These are phyloP conservation scores for Dillenia suffruticosa DNA, from an alignment of 164 flowering plant genomes.

Conservation along the genomic window DNA sequence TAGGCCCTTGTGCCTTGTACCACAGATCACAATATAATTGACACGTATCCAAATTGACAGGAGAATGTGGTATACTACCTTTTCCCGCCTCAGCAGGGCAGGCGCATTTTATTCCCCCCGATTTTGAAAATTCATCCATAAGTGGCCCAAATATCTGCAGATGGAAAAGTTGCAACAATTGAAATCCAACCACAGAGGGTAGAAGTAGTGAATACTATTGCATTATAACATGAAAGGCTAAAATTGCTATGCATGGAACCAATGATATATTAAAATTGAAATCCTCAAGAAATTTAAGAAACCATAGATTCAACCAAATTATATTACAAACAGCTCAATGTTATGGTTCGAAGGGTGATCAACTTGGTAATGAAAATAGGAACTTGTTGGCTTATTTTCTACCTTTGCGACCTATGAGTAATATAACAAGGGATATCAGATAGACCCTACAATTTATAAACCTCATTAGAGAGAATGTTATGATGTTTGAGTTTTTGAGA, in stretches of 20 bases:
- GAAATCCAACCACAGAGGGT: background rate
- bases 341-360: too few species aligned
- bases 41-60: background rate
- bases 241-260: background rate
- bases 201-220: too few species aligned
- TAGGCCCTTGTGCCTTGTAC: background rate
- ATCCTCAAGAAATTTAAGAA: too few species aligned
- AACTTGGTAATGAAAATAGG: too few species aligned
- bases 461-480: too few species aligned
- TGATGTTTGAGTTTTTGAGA: too few species aligned
- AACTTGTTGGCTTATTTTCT: too few species aligned
- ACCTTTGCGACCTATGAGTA: too few species aligned
- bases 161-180: background rate
- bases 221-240: background rate
- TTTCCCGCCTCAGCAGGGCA: constrained; percentile 45
- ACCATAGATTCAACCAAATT: too few species aligned
- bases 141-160: constrained; percentile 38
- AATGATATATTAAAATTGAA: background rate
- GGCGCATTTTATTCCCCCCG: constrained; percentile 63
- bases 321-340: too few species aligned
- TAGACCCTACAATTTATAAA: too few species aligned
- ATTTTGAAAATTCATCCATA: constrained; percentile 47
- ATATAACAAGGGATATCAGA: too few species aligned
- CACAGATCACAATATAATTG: background rate
- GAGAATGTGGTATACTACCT: constrained; percentile 33